These are phyloP conservation scores for Cyclotella sp. DNA, from an alignment of 108 stramenopile genomes.

Conservation along the genomic window DNA sequence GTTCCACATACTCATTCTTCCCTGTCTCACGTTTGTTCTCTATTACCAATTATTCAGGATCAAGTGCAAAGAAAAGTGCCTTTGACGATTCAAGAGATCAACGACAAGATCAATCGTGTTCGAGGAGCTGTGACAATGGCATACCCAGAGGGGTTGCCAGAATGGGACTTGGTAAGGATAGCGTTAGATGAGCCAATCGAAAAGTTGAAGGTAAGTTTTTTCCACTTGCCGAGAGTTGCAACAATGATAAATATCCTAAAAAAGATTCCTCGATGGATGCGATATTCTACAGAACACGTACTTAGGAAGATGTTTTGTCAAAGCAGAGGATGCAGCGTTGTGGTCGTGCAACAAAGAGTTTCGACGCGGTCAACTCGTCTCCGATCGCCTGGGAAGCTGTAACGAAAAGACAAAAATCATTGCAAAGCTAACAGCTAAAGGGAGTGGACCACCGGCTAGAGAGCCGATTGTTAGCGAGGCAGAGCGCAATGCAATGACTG, in stretches of 20 bases:
- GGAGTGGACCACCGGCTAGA: conserved; percentile 79
- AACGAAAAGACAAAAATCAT: conserved; percentile 92
- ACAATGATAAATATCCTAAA: background rate
- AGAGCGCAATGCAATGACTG: conserved; percentile 93
- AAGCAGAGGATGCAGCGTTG: conserved; percentile 69
- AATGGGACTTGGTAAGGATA: conserved; percentile 71
- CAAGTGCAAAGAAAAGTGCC: conserved; percentile 54
- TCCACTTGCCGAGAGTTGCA: background rate
- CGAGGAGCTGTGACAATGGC: conserved; percentile 84
- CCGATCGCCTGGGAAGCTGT: conserved; percentile 66
- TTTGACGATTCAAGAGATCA: conserved; percentile 48
- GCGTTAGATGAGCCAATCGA: conserved; percentile 58
- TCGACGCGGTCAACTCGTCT: conserved; percentile 59
- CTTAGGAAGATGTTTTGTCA: conserved; percentile 53
- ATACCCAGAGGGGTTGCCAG: conserved; percentile 85
- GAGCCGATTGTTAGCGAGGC: conserved; percentile 88
- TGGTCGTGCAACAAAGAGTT: conserved; percentile 91
- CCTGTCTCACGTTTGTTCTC: background rate
- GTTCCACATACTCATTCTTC: background rate
- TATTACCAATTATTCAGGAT: conserved; percentile 4
- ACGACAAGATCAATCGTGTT: conserved; percentile 76
- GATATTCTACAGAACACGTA: conserved; percentile 10
- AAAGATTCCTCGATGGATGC: background rate
- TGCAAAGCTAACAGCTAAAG: conserved; percentile 76
- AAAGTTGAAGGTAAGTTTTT: conserved; percentile 25